Evolutionary conservation across 2,329 filamentous ascomycete species (phyloP), one percentile per base, ranked within the genome.

Genomic region (Rhynchosporium secalis): DNA sequence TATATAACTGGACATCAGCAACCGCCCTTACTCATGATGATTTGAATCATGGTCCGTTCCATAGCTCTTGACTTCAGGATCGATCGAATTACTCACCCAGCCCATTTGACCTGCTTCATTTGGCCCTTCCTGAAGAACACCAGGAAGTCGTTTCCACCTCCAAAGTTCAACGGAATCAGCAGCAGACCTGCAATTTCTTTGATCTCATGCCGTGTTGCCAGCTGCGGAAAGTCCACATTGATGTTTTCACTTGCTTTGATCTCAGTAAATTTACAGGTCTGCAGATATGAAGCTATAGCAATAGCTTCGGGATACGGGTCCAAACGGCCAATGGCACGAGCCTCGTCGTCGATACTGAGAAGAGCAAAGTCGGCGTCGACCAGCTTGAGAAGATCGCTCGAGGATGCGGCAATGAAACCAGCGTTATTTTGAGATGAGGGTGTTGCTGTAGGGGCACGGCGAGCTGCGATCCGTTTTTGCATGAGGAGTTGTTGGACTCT

Each of bases 351-450:
- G 31, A 70, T 67, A 28, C 48, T 67, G 6, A 71, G 65, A 4
- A 70, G 55, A 2, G 65, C 69, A 59, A 68, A 71, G 49, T 70
- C 68, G 9, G 69, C 68, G 49, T 67, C 66, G 13, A 70, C 62
- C 10, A 68, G 55, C 13, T 62, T 61, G 8, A 70, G 60, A 2
- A 70, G 58, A 45, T 71, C 69, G 3, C 61, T 55, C 13, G 67
- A 68, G 1, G 69, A 69, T 12, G 64, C 65, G 13, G 63, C 64
- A 26, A 68, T 66, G 33, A 67, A 67, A 8, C 58, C 59, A 4
- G 64, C 55, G 20, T 66, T 63, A 47, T 62, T 58, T 13, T 65
- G 63, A 20, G 62, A 57, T 33, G 61, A 57, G 0, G 67, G 65
- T 3, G 58, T 58, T 5, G 47, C 60, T 6, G 40, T 61, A 8